A percentile compares a stretch with the other conserved stretches of the same genome.
phyloP scores from a whole-genome alignment of 169 alveolate species.

The Cryptosporidium tyzzeri region DNA sequence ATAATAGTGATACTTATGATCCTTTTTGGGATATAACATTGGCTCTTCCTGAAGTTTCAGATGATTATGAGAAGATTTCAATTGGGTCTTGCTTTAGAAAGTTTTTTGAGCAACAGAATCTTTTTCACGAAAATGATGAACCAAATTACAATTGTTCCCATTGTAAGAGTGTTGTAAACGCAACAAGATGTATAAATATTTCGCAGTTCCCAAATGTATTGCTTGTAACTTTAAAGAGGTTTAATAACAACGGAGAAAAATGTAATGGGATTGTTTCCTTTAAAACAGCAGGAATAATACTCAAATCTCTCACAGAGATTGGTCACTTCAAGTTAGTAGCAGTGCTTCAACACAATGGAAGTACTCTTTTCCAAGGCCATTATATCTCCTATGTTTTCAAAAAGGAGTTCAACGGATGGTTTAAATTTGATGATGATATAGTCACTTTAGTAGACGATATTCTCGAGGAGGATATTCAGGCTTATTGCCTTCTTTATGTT shows the following conservation, averaged over 20 bases:
- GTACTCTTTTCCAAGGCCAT: conserved; percentile 73
- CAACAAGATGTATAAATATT: conserved; percentile 64
- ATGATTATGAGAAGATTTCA: conserved; percentile 13
- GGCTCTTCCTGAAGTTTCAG: conserved; percentile 51
- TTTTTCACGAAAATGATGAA: conserved; percentile 61
- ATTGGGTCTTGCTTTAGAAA: conserved; percentile 75
- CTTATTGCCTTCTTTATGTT: conserved; percentile 60
- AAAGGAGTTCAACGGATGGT: conserved; percentile 40
- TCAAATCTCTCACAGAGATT: conserved; percentile 54
- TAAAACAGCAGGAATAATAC: conserved; percentile 65
- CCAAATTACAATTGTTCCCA: conserved; percentile 62
- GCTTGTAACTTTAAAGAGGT: conserved; percentile 67
- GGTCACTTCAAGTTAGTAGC: conserved; percentile 57
- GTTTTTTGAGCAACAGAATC: conserved; percentile 60
- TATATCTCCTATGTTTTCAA: conserved; percentile 50
- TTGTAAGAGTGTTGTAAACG: conserved; percentile 37
- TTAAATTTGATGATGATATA: conserved; percentile 55
- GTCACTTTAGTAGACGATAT: conserved; percentile 46
- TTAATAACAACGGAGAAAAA: conserved; percentile 53
- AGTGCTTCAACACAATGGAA: conserved; percentile 61
- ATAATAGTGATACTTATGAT: conserved; percentile 60
- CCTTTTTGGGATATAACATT: conserved; percentile 74
- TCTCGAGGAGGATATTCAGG: conserved; percentile 57
- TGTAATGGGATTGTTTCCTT: conserved; percentile 50
- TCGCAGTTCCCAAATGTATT: conserved; percentile 62